Evolutionary conservation across 345 rosid species (phyloP).

Genomic region (Leavenworthia alabamica): DNA sequence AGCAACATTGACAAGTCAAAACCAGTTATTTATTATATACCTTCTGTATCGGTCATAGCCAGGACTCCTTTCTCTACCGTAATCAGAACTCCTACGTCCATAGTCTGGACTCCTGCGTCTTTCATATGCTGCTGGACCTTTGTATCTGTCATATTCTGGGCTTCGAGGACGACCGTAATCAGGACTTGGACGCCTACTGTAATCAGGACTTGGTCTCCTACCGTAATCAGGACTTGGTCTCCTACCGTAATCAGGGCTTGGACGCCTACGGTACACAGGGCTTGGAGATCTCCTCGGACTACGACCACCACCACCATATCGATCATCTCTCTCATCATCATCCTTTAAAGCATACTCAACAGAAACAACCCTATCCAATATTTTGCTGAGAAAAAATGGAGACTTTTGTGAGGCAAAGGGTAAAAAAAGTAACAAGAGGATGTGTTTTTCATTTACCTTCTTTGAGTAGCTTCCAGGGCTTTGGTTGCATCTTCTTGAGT

Average conservation of each 20-base stretch:
- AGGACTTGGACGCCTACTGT: slow-evolving; percentile 58
- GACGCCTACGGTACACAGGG: slow-evolving; percentile 50
- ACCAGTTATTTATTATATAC: neutral
- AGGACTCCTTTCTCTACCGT: slow-evolving; percentile 29
- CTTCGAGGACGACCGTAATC: slow-evolving; percentile 57
- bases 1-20: neutral
- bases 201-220: slow-evolving; percentile 65
- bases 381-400: slow-evolving; percentile 40
- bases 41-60: slow-evolving; percentile 4
- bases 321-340: slow-evolving; percentile 61
- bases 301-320: slow-evolving; percentile 26
- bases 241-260: slow-evolving; percentile 66
- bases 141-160: slow-evolving; percentile 60
- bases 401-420: neutral
- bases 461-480: slow-evolving; percentile 68
- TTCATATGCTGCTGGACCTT: slow-evolving; percentile 44
- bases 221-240: slow-evolving; percentile 39
- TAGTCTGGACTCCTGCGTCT: slow-evolving; percentile 43
- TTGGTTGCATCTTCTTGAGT: slow-evolving; percentile 79
- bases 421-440: neutral
- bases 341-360: slow-evolving; percentile 81
- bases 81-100: slow-evolving; percentile 40
- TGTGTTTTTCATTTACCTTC: slow-evolving; percentile 38
- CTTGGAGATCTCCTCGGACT: slow-evolving; percentile 74
- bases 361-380: slow-evolving; percentile 70